phyloP scores from a whole-genome alignment of 352 stramenopile species.

The Saprolegnia diclina region DNA sequence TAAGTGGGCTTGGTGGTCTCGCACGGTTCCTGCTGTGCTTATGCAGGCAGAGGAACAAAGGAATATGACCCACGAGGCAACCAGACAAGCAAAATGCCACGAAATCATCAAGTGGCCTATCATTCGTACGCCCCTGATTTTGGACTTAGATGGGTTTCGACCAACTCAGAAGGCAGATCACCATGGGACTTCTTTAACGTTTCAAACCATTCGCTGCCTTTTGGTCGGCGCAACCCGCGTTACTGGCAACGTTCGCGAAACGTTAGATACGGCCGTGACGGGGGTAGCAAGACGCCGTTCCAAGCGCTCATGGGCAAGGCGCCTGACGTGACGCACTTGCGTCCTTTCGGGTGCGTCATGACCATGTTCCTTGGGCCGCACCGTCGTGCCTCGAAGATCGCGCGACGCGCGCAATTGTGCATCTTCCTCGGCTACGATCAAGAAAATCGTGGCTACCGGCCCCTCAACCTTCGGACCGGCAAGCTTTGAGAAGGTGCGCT shows the following conservation, averaged over 20 bases:
- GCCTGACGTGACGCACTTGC: conserved; percentile 22
- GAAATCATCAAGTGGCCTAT: not conserved
- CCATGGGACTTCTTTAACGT: too few species aligned
- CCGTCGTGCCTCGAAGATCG: not conserved
- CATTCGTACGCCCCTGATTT: not conserved
- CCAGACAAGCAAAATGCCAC: not conserved
- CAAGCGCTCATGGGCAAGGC: conserved; percentile 10
- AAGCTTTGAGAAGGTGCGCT: not conserved
- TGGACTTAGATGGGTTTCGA: not conserved
- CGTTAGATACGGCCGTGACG: too few species aligned
- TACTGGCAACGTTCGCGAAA: too few species aligned
- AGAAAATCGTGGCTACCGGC: not conserved
- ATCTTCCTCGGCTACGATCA: conserved; percentile 15
- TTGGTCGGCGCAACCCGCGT: too few species aligned
- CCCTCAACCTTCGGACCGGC: not conserved
- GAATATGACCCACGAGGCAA: too few species aligned
- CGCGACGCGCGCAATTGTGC: conserved; percentile 14
- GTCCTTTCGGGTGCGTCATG: conserved; percentile 24
- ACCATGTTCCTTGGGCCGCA: conserved; percentile 26
- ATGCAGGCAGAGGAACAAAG: too few species aligned
- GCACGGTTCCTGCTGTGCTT: too few species aligned
- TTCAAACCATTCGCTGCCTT: too few species aligned
- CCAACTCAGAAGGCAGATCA: too few species aligned
- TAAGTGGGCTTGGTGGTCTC: too few species aligned
- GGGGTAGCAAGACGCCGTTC: too few species aligned